These are phyloP conservation scores for Linnemannia hyalina DNA, from an alignment of 192 early-diverging fungal species.

Conservation along the genomic window DNA sequence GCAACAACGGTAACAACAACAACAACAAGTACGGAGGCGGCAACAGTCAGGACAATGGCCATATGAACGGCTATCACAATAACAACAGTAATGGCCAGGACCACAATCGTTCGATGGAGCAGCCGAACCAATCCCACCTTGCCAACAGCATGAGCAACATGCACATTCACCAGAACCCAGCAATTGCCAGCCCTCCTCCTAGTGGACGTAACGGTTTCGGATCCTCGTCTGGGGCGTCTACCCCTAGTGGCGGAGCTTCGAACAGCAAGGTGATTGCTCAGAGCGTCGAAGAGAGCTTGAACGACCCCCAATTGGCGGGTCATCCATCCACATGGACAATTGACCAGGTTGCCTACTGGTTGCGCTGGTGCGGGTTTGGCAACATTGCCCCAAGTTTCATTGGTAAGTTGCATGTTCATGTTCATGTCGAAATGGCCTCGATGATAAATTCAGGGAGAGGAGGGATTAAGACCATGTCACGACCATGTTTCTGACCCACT, in stretches of 20 bases:
- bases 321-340: slow-evolving; percentile 64
- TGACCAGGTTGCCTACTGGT: slow-evolving; percentile 68
- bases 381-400: slow-evolving; percentile 60
- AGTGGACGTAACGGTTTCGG: not conserved
- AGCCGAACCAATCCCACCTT: slow-evolving; percentile 5
- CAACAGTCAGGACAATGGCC: not conserved
- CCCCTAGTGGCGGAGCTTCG: not conserved
- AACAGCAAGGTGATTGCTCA: slow-evolving; percentile 36
- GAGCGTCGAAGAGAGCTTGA: slow-evolving; percentile 28
- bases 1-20: not conserved
- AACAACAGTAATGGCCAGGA: slow-evolving; percentile 8
- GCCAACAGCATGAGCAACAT: slow-evolving; percentile 21
- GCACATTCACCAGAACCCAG: slow-evolving; percentile 24
- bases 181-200: slow-evolving; percentile 18
- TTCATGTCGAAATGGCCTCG: not conserved
- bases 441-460: not conserved
- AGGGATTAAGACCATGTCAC: too few species aligned
- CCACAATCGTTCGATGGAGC: not conserved
- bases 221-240: not conserved
- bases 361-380: slow-evolving; percentile 63
- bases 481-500: not conserved
- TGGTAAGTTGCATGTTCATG: slow-evolving; percentile 36
- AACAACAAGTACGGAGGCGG: not conserved
- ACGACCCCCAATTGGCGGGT: slow-evolving; percentile 21
- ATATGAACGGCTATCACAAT: slow-evolving; percentile 8